Base-by-base conservation (phyloP, 371 early-diverging fungal genomes). In the Rhizomucor pusillus region DNA sequence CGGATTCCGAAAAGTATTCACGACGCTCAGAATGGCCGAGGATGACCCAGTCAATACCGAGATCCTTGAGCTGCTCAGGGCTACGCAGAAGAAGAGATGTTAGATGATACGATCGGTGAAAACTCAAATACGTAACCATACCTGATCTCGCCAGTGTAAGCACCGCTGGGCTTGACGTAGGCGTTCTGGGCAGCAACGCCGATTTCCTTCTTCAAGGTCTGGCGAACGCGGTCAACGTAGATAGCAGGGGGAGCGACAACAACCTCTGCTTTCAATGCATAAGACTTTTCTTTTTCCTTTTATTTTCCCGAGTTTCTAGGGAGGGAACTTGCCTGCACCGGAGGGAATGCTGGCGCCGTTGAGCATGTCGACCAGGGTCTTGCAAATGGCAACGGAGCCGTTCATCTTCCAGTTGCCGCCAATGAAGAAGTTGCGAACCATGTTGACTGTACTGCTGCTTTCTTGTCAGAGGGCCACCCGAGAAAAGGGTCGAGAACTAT, bases 11-110 rank as follows among this genome's bases (percentile, higher is more conserved):
- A 72, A 96, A 97, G 70, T 91, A 84, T 65, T 86, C 89, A 66
- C 99, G 89, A 69, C 99, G 92, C 77, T 99, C 99, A 62, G 98
- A 98, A 88, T 99, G 99, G 58, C 99, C 99, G 60, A 99, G 80
- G 59, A 99, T 91, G 52, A 91, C 92, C 95, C 96, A 99, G 58
- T 90, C 83, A 69, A 97, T 90, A 57, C 85, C 86, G 49, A 96
- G 73, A 66, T 99, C 99, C 82, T 94, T 95, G 66, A 99, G 84
- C 85, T 95, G 91, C 65, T 91, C 91, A 60, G 94, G 86, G 70
- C 94, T 89, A 60, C 11, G 23, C 18, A 23, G 24, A 19, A 33
- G 50, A 48, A 51, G 7, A 12, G 22, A 43, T 36, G 39, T 11
- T 19, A 36, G 40, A 29, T 29, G 7, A 3, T 7, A 29, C 29